phyloP scores from a whole-genome alignment of 176 grass and related monocot species.

The Zoysia japonica region DNA sequence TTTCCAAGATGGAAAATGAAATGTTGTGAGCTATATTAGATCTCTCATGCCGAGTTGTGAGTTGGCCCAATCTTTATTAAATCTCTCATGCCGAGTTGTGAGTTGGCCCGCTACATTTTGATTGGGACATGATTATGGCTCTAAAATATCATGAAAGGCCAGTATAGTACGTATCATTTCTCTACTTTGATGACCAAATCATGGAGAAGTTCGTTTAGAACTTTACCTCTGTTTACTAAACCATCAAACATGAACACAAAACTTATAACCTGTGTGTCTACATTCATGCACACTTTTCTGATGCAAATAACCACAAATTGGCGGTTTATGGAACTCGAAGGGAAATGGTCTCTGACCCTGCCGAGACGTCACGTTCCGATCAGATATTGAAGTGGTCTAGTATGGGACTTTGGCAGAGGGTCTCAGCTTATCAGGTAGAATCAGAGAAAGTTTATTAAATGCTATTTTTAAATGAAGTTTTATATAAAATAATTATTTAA shows the following conservation, averaged over 20 bases:
- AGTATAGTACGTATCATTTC: neutral
- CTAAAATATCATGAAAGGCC: constrained; percentile 3
- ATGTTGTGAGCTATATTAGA: neutral
- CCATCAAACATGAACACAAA: neutral
- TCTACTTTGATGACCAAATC: neutral
- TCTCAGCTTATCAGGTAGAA: too few relatives aligned
- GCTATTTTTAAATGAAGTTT: too few relatives aligned
- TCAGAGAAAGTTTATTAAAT: too few relatives aligned
- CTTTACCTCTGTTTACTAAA: neutral
- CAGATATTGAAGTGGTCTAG: neutral
- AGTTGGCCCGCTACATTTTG: constrained; percentile 5
- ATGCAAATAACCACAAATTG: neutral
- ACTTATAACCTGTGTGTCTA: neutral
- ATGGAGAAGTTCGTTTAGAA: neutral
- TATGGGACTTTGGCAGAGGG: neutral
- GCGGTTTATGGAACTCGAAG: neutral
- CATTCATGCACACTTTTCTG: neutral
- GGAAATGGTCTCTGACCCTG: neutral
- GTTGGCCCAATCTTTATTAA: neutral
- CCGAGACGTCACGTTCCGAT: neutral
- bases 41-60: neutral
- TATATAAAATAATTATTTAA: too few relatives aligned
- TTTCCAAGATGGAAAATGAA: neutral
- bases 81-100: neutral
- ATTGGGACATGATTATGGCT: neutral